These are phyloP conservation scores for Pythium myriotylum DNA, from an alignment of 352 stramenopile species.

Conservation along the genomic window DNA sequence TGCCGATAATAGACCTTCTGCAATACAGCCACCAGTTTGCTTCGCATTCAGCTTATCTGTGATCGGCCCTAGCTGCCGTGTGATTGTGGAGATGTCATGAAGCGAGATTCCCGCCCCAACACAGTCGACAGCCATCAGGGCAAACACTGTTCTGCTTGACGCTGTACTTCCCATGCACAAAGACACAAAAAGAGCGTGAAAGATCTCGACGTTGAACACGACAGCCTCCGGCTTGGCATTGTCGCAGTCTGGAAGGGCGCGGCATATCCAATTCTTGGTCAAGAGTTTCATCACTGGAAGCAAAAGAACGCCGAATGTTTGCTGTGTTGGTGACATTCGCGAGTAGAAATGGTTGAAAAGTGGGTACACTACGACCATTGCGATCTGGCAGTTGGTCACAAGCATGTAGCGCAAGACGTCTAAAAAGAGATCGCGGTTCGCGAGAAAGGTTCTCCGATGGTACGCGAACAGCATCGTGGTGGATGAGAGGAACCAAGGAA, in stretches of 20 bases:
- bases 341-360: conserved; percentile 24
- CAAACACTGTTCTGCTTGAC: conserved; percentile 7
- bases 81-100: conserved; percentile 1
- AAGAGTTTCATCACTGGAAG: conserved; percentile 47
- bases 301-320: conserved; percentile 27
- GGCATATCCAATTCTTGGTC: conserved; percentile 43
- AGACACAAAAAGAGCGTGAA: conserved; percentile 31
- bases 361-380: conserved; percentile 23
- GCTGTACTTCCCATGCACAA: conserved; percentile 20
- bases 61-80: not conserved
- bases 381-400: conserved; percentile 14
- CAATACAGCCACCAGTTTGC: too few relatives aligned
- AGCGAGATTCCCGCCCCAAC: conserved; percentile 15
- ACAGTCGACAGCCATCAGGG: conserved; percentile 19
- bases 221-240: conserved; percentile 36
- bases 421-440: not conserved
- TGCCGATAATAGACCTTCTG: too few relatives aligned
- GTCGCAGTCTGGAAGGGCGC: conserved; percentile 20
- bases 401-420: conserved; percentile 7
- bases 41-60: conserved; percentile 1
- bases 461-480: not conserved
- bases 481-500: conserved; percentile 32
- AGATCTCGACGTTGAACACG: conserved; percentile 30
- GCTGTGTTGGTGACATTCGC: conserved; percentile 3
- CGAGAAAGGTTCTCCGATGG: not conserved